Evolutionary conservation across 1,284 basidiomycete species (phyloP).

Genomic region (Phenoliferia sp.): DNA sequence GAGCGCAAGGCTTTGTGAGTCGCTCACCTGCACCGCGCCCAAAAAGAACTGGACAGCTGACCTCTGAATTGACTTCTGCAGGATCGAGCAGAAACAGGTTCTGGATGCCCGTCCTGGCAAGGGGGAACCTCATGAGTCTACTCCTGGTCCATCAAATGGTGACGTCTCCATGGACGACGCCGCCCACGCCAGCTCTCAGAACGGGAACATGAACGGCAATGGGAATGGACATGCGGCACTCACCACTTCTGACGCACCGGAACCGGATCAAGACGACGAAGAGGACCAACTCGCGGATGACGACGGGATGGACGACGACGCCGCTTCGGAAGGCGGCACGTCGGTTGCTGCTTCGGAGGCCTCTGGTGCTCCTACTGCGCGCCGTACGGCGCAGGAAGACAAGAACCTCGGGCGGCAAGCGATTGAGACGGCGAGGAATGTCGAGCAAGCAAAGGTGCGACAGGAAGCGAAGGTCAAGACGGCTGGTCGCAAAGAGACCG

Average conservation of each 20-base stretch:
- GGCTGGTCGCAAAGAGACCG: conserved; percentile 36
- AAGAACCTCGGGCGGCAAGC: conserved; percentile 39
- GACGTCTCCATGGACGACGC: neutral
- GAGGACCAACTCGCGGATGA: conserved; percentile 39
- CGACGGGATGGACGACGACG: conserved; percentile 24
- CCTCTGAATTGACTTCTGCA: neutral
- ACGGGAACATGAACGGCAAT: neutral
- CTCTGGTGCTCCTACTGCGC: neutral
- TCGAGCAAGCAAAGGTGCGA: conserved; percentile 48
- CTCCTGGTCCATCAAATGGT: neutral
- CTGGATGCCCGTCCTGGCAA: neutral
- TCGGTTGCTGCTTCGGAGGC: conserved; percentile 8
- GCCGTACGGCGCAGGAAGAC: conserved; percentile 38
- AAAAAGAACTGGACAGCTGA: neutral
- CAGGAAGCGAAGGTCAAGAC: conserved; percentile 38
- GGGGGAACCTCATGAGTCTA: neutral
- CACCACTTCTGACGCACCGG: neutral
- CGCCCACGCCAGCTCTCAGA: neutral
- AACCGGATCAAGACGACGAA: conserved; percentile 51
- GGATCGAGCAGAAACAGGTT: neutral
- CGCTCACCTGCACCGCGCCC: too few species aligned
- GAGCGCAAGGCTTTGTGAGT: conserved; percentile 65
- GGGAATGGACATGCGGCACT: neutral
- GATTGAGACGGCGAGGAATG: conserved; percentile 55
- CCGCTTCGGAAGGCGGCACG: conserved; percentile 18